Percentiles rank a stretch among this genome's conserved stretches.
These are phyloP conservation scores for Neurospora sp. DNA, from an alignment of 495 filamentous ascomycete species.

Conservation along the genomic window DNA sequence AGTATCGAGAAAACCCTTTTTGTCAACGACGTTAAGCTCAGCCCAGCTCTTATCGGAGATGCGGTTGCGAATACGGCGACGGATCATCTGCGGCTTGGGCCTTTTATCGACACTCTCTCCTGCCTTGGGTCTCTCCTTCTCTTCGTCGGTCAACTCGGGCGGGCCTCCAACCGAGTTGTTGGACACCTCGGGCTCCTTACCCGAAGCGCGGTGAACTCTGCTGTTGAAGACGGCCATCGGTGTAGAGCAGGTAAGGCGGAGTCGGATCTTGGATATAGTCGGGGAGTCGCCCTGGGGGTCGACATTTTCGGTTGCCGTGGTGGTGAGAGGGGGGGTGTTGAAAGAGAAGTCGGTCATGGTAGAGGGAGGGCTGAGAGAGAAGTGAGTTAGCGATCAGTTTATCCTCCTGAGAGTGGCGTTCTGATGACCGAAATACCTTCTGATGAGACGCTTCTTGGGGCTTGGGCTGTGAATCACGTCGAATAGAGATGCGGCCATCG, in stretches of 20 bases:
- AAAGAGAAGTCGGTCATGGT: background rate
- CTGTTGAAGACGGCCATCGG: background rate
- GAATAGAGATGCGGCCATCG: background rate
- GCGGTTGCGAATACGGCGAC: background rate
- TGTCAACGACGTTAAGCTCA: background rate
- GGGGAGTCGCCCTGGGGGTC: background rate
- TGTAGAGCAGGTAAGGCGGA: background rate
- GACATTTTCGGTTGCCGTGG: background rate
- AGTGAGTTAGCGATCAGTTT: background rate
- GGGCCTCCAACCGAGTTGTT: background rate
- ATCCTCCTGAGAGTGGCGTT: background rate
- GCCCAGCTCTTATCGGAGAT: background rate
- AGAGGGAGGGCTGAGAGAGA: background rate
- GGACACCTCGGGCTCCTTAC: background rate
- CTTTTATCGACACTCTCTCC: background rate
- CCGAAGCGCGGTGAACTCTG: background rate
- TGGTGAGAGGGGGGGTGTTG: background rate
- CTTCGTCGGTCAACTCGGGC: background rate
- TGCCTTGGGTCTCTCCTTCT: background rate
- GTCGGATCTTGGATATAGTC: background rate
- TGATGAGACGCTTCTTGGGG: background rate
- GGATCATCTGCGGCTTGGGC: background rate
- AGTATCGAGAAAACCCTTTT: background rate
- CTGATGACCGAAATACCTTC: background rate
- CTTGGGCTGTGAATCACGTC: background rate